Evolutionary conservation across 352 stramenopile genomes (phyloP), one percentile per base, ranked within the genome.

Genomic region (Blastocystis sp.): DNA sequence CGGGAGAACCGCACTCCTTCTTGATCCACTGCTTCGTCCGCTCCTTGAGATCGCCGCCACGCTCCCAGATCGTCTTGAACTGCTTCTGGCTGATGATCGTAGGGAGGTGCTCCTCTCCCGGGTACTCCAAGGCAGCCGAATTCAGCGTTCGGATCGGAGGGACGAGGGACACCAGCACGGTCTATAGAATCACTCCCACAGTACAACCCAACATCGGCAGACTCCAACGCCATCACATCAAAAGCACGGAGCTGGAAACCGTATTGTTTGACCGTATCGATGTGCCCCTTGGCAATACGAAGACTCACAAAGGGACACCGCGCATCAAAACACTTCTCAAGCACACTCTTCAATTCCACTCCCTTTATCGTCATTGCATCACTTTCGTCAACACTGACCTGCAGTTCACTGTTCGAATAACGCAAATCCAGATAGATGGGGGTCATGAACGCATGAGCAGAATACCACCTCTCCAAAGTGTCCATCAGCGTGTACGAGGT

Each of bases 1-100:
- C 45, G 4, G 69, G 42, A 62, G 14, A 61, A n/a, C 14, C 40
- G 57, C 43, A 64, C 38, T 79, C 69, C 28, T 64, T 79, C 24
- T n/a, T 17, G 38, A 79, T 79, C 69, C 69, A 79, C n/a, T 79
- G 69, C 1, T 64, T 43, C 14, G 48, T 79, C 10, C 69, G 69
- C 19, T 48, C 21, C 28, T 61, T 79, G 1, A 79, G 6, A 52
- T 79, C 69, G 6, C 42, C 69, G 19, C 42, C 69, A 40, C 43
- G 57, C 19, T 54, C 52, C 69, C 69, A 79, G 2, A 79, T 79
- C 10, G 69, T 79, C 24, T 79, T 60, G 60, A 79, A 64, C n/a
- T 79, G 69, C 19, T 79, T 79, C 45, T 79, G 69, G 38, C 38
- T 62, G 6, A 79, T 34, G 63, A 79, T 79, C 2, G 69, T 79